These are phyloP conservation scores for Pleomassaria siparia DNA, from an alignment of 2,329 filamentous ascomycete genomes.

Conservation along the genomic window DNA sequence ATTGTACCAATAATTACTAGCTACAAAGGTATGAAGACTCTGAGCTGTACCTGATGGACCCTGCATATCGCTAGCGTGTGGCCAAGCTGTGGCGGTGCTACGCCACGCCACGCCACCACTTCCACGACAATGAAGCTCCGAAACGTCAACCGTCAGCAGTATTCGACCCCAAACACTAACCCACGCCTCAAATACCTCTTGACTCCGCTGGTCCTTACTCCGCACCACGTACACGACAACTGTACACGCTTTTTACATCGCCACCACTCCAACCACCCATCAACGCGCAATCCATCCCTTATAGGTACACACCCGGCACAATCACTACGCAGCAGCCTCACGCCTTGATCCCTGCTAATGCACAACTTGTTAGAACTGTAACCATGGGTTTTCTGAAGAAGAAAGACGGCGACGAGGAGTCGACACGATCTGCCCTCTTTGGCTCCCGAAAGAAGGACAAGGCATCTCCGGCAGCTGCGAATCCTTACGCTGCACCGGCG, in stretches of 20 bases:
- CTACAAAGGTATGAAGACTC: no score
- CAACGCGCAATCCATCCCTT: neutral
- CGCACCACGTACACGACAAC: neutral
- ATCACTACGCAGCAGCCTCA: constrained; percentile 3
- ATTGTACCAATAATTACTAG: no score
- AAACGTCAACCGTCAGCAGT: constrained; percentile 5
- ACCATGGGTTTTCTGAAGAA: constrained; percentile 55
- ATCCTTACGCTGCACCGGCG: constrained; percentile 58
- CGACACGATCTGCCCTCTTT: constrained; percentile 61
- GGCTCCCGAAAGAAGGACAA: constrained; percentile 57
- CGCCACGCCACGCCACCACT: no score
- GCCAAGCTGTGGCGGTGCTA: constrained; percentile 7
- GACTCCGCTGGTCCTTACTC: neutral
- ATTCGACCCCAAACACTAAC: neutral
- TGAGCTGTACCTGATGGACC: neutral
- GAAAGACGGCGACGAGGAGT: constrained; percentile 57
- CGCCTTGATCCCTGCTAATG: constrained; percentile 3
- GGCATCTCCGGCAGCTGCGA: constrained; percentile 43
- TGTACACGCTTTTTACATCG: neutral
- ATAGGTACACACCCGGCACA: constrained; percentile 2
- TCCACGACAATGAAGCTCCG: constrained; percentile 3
- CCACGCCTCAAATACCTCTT: neutral
- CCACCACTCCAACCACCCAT: neutral
- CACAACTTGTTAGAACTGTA: neutral
- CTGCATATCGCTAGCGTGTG: neutral